phyloP scores from a whole-genome alignment of 352 stramenopile genomes.

The Phytopythium oedochilum region DNA sequence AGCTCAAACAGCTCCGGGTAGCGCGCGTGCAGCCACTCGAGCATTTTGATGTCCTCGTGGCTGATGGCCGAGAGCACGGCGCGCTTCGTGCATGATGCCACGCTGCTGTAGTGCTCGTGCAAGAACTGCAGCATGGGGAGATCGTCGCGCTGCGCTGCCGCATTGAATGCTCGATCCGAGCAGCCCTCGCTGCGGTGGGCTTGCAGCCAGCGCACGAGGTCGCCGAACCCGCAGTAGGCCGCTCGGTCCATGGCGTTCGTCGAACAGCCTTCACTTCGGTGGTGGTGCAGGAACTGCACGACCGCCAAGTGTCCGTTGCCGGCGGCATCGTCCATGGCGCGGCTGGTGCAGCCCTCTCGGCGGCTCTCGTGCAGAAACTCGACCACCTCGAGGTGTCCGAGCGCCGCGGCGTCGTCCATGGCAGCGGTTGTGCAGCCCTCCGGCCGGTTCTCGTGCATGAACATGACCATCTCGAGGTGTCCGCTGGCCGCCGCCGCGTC shows the following conservation, averaged over 20 bases:
- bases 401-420: conserved; percentile 11
- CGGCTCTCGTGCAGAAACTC: conserved; percentile 12
- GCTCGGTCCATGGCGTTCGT: conserved; percentile 16
- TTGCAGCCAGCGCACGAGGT: conserved; percentile 13
- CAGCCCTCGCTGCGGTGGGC: conserved; percentile 11
- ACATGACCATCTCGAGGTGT: conserved; percentile 18
- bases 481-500: conserved; percentile 23
- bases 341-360: conserved; percentile 10
- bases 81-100: conserved; percentile 12
- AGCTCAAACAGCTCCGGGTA: conserved; percentile 12
- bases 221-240: neutral
- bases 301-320: neutral
- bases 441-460: conserved; percentile 12
- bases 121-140: conserved; percentile 24
- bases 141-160: conserved; percentile 13
- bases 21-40: conserved; percentile 13
- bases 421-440: conserved; percentile 10
- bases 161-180: conserved; percentile 10
- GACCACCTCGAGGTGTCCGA: conserved; percentile 4
- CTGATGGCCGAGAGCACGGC: conserved; percentile 15
- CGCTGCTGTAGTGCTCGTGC: conserved; percentile 15
- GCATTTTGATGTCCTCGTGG: conserved; percentile 11
- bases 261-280: conserved; percentile 12
- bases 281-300: conserved; percentile 10
- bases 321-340: conserved; percentile 11